A percentile compares a stretch with the other conserved stretches of the same genome.
phyloP scores from a whole-genome alignment of 2,329 filamentous ascomycete species.

The Trichoderma polysporum region DNA sequence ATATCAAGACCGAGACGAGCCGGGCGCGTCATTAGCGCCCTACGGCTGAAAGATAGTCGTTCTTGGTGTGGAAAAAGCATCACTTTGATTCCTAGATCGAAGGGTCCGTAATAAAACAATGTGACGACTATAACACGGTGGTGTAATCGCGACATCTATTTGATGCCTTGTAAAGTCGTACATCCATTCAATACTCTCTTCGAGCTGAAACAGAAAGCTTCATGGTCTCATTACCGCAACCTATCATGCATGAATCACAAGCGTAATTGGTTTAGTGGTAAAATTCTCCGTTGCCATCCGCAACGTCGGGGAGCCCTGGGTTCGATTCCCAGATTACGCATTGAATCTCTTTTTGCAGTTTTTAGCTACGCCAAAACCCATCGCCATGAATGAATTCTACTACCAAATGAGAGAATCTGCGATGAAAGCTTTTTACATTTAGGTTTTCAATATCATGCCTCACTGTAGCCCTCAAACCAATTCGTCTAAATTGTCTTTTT shows the following conservation, averaged over 20 bases:
- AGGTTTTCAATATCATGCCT: background rate
- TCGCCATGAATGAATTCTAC: background rate
- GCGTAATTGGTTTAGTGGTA: slow-evolving; percentile 28
- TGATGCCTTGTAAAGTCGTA: too few species aligned
- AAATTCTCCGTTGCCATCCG: slow-evolving; percentile 27
- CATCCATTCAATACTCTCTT: too few species aligned
- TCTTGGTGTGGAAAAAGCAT: background rate
- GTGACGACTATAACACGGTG: too few species aligned
- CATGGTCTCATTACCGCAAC: background rate
- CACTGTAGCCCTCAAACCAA: background rate
- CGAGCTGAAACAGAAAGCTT: background rate
- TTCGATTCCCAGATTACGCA: slow-evolving; percentile 28
- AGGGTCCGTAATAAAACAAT: background rate
- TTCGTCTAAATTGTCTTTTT: background rate
- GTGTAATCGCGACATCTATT: too few species aligned
- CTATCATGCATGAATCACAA: background rate
- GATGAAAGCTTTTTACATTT: background rate
- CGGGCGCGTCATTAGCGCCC: background rate
- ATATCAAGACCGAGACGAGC: background rate
- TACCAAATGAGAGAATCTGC: background rate
- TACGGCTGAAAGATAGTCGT: background rate
- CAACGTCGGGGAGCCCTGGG: slow-evolving; percentile 27
- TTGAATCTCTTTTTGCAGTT: background rate
- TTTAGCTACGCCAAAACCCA: background rate
- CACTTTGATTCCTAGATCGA: background rate